Base-by-base conservation (phyloP, 2,329 filamentous ascomycete species). In the Myriangium duriaei region DNA sequence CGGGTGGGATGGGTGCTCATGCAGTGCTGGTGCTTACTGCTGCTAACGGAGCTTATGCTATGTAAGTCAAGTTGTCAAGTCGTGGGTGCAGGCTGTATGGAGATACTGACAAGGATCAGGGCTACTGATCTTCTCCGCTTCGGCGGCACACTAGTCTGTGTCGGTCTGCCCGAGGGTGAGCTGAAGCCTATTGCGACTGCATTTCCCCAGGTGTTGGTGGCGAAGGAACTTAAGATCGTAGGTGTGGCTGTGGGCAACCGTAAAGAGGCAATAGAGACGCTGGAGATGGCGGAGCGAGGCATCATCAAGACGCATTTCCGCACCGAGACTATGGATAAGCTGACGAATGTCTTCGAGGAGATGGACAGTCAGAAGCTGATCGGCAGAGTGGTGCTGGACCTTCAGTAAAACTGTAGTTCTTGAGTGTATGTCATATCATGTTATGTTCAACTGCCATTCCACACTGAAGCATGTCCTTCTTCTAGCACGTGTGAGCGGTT, bases 1-100 rank as follows among this genome's bases (percentile, higher is more conserved):
- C 74, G 0, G 67, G 63, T 3, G 73, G 73, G 0, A 55, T 74
- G 5, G 76, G 76, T 17, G 76, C 72, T 0, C 67, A 74, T 42
- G 71, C 72, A 1, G 75, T 74, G 2, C 55, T 81, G 12, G 71
- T 79, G 0, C 54, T 66, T 19, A 67, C 65, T 0, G 63, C 63
- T 1, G 60, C 61, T 26, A 68, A 69, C 44, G 58, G 45, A 5
- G 65, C 65, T 5, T 69, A 69, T 44, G 63, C 54, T 1, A 49
- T 50, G 47, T 51, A 45, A 31, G 46, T 34, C 11, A n/a, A n/a
- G n/a, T n/a, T n/a, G n/a, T n/a, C n/a, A n/a, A n/a, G n/a, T n/a
- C n/a, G n/a, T n/a, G n/a, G n/a, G n/a, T n/a, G n/a, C n/a, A n/a
- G n/a, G n/a, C n/a, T n/a, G n/a, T n/a, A n/a, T n/a, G n/a, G n/a